Evolutionary conservation across 1,139 yeast genomes (phyloP), one percentile per base, ranked within the genome.

Genomic region (Nadsonia starkeyi-henricii): DNA sequence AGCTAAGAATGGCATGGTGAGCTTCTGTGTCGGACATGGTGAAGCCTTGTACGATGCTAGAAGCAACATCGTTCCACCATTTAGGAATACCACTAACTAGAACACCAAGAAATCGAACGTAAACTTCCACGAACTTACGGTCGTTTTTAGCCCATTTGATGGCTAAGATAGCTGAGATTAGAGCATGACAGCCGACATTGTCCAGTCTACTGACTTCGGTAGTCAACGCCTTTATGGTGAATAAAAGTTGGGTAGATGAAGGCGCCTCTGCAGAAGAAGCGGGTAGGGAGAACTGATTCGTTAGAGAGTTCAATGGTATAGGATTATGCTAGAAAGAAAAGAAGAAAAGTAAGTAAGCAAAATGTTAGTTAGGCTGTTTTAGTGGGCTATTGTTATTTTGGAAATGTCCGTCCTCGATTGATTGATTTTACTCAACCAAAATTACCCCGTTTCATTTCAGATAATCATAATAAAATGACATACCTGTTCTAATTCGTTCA

Each of bases 71-170:
- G 54, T 76, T 75, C 76, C 93, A 79, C 83, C 94, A 89, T 63
- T 81, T 84, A 7, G 97, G 97, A 52, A 81, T 73, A 42, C 93
- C 83, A 4, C 95, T 82, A 42, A 89, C 86, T 50, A 91, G 71
- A 28, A 88, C 85, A 45, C 79, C 73, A 49, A 85, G 67, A 63
- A 91, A 91, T 48, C 79, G 81, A 44, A 83, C 74, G 71, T 70
- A 83, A 53, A 66, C 73, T 62, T 63, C 68, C 51, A 73, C 72
- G 67, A 70, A 68, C 45, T 54, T 53, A 20, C 61, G 59, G 50
- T 63, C 68, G 48, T 67, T 60, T 51, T 53, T 73, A 57, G 80
- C 70, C 93, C 95, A 86, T 56, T 70, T 62, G 47, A 78, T 63
- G 52, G 66, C 69, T 37, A 81, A 66, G 36, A 81, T 62, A n/a